Evolutionary conservation across 2,329 filamentous ascomycete species (phyloP).

Genomic region (Colletotrichum brevisporum): DNA sequence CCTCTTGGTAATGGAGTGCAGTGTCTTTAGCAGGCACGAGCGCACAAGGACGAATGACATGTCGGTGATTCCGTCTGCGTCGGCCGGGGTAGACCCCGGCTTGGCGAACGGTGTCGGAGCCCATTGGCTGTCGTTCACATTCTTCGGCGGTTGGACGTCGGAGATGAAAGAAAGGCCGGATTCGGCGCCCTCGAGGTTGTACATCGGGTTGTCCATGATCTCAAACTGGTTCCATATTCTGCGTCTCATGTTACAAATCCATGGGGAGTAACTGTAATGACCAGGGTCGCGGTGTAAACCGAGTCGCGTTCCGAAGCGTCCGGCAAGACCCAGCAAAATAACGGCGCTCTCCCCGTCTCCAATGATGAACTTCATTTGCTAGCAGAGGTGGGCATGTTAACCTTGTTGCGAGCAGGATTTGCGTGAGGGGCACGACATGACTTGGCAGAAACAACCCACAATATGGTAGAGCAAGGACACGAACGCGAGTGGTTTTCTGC

Average conservation of each 20-base stretch:
- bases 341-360: conserved; percentile 34
- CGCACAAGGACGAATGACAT: conserved; percentile 41
- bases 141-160: conserved; percentile 33
- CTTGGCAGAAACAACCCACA: not conserved
- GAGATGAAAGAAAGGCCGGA: conserved; percentile 37
- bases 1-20: conserved; percentile 14
- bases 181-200: conserved; percentile 41
- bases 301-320: conserved; percentile 31
- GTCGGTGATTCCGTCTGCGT: conserved; percentile 41
- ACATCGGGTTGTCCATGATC: conserved; percentile 40
- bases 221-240: conserved; percentile 36
- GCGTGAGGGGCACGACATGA: not conserved
- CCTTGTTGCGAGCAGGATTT: not conserved
- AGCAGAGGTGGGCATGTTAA: not conserved
- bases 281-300: conserved; percentile 35
- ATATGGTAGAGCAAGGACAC: conserved; percentile 33
- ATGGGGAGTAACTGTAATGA: conserved; percentile 36
- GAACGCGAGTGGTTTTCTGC: conserved; percentile 30
- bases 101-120: conserved; percentile 39
- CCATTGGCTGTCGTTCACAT: conserved; percentile 43
- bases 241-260: conserved; percentile 32
- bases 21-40: conserved; percentile 22
- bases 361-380: conserved; percentile 36
- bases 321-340: conserved; percentile 30
- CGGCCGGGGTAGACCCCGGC: conserved; percentile 34